Percentiles rank a stretch among this genome's conserved stretches.
These are phyloP conservation scores for Penstemon eatonii DNA, from an alignment of 257 asterid genomes.

Conservation along the genomic window DNA sequence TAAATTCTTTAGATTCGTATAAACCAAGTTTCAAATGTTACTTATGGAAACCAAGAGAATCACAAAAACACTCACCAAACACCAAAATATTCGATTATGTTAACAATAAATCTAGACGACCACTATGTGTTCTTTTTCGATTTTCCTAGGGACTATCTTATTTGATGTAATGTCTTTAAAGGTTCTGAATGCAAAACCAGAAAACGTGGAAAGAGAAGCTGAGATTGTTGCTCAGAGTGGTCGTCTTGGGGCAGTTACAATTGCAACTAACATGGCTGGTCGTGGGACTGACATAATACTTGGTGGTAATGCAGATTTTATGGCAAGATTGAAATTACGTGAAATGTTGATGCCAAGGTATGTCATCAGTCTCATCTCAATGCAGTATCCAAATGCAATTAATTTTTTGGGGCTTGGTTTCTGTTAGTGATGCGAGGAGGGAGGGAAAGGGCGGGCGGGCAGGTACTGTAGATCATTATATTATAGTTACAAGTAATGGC, in stretches of 20 bases:
- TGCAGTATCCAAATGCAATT: conserved; percentile 12
- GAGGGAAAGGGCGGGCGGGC: not conserved
- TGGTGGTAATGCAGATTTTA: conserved; percentile 99
- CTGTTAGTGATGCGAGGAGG: conserved; percentile 5
- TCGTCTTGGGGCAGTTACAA: conserved; percentile 96
- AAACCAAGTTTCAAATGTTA: no score
- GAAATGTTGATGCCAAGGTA: conserved; percentile 99
- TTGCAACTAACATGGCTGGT: conserved; percentile 99
- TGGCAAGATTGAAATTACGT: conserved; percentile 97
- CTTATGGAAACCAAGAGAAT: no score
- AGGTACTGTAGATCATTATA: not conserved
- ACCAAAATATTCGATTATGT: no score
- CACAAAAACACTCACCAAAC: no score
- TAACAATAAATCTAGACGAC: no score
- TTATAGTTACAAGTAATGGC: not conserved
- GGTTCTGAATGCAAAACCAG: conserved; percentile 99
- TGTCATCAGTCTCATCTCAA: conserved; percentile 21
- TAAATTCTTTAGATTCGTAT: no score
- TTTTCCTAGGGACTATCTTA: conserved; percentile 16
- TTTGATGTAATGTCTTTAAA: conserved; percentile 31
- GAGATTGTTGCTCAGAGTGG: conserved; percentile 99
- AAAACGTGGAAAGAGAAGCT: conserved; percentile 99
- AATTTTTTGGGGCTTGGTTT: conserved; percentile 19
- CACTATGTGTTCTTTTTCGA: not conserved
- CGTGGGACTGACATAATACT: conserved; percentile 99